phyloP scores from a whole-genome alignment of 192 early-diverging fungal species.

The Allomyces arbusculus region DNA sequence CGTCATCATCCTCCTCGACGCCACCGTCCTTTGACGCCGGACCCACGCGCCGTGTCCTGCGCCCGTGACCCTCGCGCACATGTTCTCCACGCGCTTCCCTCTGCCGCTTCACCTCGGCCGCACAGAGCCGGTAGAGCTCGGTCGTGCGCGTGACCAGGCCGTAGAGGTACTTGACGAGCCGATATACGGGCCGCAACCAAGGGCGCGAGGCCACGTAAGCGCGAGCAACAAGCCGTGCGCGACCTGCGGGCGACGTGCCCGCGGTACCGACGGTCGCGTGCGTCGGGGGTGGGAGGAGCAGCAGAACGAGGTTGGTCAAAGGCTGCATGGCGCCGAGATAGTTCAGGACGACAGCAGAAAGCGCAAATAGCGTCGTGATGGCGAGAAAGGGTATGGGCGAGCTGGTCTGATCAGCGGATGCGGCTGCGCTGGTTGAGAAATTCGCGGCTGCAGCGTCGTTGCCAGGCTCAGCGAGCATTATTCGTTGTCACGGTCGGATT shows the following conservation, averaged over 20 bases:
- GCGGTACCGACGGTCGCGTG: too few species aligned
- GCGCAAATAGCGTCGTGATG: too few species aligned
- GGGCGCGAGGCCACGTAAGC: slow-evolving; percentile 1
- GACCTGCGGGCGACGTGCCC: background rate
- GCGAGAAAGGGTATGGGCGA: too few species aligned
- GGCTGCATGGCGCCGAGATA: too few species aligned
- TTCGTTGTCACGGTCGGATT: too few species aligned
- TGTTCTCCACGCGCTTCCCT: background rate
- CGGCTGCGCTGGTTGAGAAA: too few species aligned
- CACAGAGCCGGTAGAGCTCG: slow-evolving; percentile 34
- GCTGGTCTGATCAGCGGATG: too few species aligned
- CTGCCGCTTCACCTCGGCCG: slow-evolving; percentile 7
- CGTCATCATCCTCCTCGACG: slow-evolving; percentile 3
- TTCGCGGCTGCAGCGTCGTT: too few species aligned
- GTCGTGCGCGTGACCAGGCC: slow-evolving; percentile 32
- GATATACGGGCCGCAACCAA: slow-evolving; percentile 26
- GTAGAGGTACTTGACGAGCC: slow-evolving; percentile 26
- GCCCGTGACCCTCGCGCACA: background rate
- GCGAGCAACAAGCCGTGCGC: background rate
- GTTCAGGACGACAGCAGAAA: too few species aligned
- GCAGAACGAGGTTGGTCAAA: too few species aligned
- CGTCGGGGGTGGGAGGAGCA: too few species aligned
- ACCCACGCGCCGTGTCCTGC: slow-evolving; percentile 3
- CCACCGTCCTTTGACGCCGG: slow-evolving; percentile 9
- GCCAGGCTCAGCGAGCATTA: too few species aligned